Base-by-base conservation (phyloP, 2,329 filamentous ascomycete genomes). In the Colletotrichum brevisporum region DNA sequence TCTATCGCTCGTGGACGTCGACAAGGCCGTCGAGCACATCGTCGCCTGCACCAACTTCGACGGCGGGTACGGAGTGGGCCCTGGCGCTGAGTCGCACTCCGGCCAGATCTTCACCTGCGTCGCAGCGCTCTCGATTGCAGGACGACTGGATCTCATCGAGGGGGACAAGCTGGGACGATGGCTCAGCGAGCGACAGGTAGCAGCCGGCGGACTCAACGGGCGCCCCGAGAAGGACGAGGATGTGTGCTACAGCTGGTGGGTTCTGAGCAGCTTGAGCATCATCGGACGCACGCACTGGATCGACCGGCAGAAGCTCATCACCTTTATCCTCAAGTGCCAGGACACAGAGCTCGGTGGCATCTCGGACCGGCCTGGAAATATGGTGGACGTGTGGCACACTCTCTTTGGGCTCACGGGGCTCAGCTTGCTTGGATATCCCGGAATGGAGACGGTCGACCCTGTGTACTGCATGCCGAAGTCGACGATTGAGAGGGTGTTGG, bases 161-260 rank as follows among this genome's bases (percentile, higher is more conserved):
- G 88, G 88, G 70, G 94, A 97, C 77, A 92, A 92, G 74, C 84
- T 98, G 5, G 95, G 91, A 18, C 89, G 90, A 56, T 99, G 96
- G 96, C 85, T 99, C 62, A 97, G 94, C 79, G 96, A 99, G 81
- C 89, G 96, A 71, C 96, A 99, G 79, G 85, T 97, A 31, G 88
- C 93, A 10, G 91, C 91, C 55, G 96, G 96, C 36, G 96, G 96
- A 0, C 83, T 99, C 58, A 99, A 99, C 78, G 96, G 96, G 3
- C 88, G 96, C 56, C 96, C 96, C 0, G 96, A 98, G 82, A 99
- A 99, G 84, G 83, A 93, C 71, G 95, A 97, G 78, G 96, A 99
- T 79, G 95, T 97, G 15, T 99, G 96, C 83, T 99, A 99, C 82
- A 97, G 94, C 79, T 99, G 96, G 96, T 99, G 96, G 96, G 96